A percentile compares a stretch with the other conserved stretches of the same genome.
Evolutionary conservation across 805 yeast genomes (phyloP).

Genomic region (Ogataea pilisensis): DNA sequence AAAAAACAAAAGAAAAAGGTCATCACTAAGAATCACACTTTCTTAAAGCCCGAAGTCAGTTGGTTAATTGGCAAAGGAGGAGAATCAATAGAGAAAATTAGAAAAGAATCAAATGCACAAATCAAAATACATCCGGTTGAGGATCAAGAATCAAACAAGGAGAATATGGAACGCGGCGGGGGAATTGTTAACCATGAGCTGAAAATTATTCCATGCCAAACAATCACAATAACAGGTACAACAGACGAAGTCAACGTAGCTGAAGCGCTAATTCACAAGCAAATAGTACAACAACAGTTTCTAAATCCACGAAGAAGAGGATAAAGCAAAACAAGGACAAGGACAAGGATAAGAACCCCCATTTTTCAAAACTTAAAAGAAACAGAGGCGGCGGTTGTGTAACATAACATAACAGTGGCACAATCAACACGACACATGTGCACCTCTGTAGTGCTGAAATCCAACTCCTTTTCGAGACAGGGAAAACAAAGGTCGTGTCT

Average conservation of each 20-base stretch:
- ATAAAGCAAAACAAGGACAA: too few species aligned
- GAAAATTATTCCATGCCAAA: conserved; percentile 7
- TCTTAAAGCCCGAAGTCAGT: conserved; percentile 34
- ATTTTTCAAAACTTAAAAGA: too few species aligned
- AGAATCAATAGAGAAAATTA: conserved; percentile 31
- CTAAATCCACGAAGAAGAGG: background rate
- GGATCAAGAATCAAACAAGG: too few species aligned
- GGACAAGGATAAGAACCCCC: too few species aligned
- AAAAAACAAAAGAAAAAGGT: conserved; percentile 1
- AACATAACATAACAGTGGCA: too few species aligned
- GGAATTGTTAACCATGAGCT: background rate
- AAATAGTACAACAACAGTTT: background rate
- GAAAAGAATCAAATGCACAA: conserved; percentile 33
- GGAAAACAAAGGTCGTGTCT: background rate
- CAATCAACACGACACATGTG: too few species aligned
- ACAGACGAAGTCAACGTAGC: conserved; percentile 9
- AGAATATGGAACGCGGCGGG: too few species aligned
- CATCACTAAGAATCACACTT: conserved; percentile 10
- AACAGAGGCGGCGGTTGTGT: too few species aligned
- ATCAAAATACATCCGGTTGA: conserved; percentile 35
- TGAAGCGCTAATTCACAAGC: conserved; percentile 8
- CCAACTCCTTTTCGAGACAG: background rate
- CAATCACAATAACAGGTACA: conserved; percentile 13
- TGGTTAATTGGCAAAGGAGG: conserved; percentile 44
- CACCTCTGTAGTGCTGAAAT: too few species aligned